A percentile compares a stretch with the other conserved stretches of the same genome.
These are phyloP conservation scores for Adiantum capillusveneris DNA, from an alignment of 75 land plant species.

Conservation along the genomic window DNA sequence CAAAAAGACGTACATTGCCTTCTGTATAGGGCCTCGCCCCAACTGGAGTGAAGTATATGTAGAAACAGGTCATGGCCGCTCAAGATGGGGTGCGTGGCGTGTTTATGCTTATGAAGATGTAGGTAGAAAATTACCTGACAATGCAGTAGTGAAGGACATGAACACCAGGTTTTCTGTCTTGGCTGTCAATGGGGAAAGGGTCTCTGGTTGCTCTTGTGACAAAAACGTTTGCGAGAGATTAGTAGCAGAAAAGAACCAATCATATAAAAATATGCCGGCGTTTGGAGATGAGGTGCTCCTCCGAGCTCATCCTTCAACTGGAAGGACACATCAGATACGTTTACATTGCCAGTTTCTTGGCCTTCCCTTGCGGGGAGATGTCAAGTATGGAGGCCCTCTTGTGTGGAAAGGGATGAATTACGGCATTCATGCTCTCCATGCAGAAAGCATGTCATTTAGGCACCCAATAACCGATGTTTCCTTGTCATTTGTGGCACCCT, in stretches of 20 bases:
- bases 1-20: constrained; percentile 67
- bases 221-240: constrained; percentile 2
- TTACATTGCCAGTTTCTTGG: constrained; percentile 87
- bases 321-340: constrained; percentile 92
- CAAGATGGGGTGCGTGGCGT: constrained; percentile 82
- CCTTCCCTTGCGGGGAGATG: constrained; percentile 78
- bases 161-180: constrained; percentile 48
- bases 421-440: constrained; percentile 72
- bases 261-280: background rate
- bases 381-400: constrained; percentile 83
- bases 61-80: constrained; percentile 86
- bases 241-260: background rate
- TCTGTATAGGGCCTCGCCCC: constrained; percentile 57
- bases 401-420: constrained; percentile 55
- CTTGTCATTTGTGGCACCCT: constrained; percentile 39
- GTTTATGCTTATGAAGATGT: constrained; percentile 69
- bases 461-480: constrained; percentile 70
- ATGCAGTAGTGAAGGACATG: constrained; percentile 69
- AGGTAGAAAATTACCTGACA: constrained; percentile 66
- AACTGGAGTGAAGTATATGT: constrained; percentile 46
- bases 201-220: background rate
- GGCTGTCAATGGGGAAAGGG: constrained; percentile 31
- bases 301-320: constrained; percentile 71
- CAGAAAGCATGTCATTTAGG: constrained; percentile 70
- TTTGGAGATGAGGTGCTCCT: constrained; percentile 49